Percentiles rank a stretch among this genome's conserved stretches.
Evolutionary conservation across 148 eudicot species (phyloP).

Genomic region (Rhododendron molle): DNA sequence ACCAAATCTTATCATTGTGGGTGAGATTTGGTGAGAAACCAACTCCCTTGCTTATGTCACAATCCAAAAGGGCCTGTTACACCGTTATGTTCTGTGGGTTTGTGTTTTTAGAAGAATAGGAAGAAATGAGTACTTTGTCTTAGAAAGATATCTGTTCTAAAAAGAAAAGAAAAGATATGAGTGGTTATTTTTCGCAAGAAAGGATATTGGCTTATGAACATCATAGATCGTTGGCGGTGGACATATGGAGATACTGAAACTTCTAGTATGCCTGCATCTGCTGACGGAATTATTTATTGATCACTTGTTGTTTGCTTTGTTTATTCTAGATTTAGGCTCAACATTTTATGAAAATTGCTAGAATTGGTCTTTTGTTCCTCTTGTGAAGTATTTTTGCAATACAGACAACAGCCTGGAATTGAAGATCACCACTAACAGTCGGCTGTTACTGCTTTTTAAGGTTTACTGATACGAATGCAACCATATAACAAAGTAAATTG

Average conservation of each 20-base stretch:
- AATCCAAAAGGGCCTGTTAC: neutral
- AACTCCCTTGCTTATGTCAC: neutral
- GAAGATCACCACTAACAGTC: neutral
- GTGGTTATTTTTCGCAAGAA: neutral
- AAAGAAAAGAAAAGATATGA: neutral
- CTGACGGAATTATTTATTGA: neutral
- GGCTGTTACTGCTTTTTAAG: neutral
- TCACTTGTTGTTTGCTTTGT: neutral
- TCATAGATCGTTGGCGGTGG: neutral
- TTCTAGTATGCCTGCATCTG: neutral
- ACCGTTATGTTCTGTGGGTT: neutral
- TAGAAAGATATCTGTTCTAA: neutral
- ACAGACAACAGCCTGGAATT: neutral
- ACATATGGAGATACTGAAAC: neutral
- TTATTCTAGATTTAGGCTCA: neutral
- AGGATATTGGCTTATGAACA: neutral
- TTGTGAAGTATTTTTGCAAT: neutral
- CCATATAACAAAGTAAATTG: neutral
- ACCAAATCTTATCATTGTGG: neutral
- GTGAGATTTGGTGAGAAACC: neutral
- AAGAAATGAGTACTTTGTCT: neutral
- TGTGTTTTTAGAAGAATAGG: neutral
- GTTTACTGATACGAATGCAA: neutral
- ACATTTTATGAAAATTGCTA: neutral
- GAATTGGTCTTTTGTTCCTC: neutral